These are phyloP conservation scores for Xylaria flabelliformis DNA, from an alignment of 495 filamentous ascomycete species.

Conservation along the genomic window DNA sequence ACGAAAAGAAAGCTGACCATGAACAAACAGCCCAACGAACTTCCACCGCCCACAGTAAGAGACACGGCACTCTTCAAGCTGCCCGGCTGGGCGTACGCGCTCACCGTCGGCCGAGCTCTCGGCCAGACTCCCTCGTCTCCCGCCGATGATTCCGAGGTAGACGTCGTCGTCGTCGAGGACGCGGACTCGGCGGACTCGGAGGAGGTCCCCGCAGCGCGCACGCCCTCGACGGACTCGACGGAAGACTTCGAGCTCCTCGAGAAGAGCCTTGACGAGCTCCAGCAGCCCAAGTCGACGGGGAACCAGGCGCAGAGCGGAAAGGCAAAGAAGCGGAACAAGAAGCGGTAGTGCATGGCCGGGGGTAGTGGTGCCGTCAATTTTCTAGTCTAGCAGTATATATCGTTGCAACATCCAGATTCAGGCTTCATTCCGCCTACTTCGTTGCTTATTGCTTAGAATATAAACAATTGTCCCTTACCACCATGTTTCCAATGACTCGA, in stretches of 20 bases:
- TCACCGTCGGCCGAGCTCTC: slow-evolving; percentile 62
- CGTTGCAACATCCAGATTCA: neutral
- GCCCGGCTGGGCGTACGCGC: slow-evolving; percentile 68
- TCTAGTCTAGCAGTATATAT: neutral
- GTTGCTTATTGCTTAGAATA: neutral
- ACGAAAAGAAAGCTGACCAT: slow-evolving; percentile 11
- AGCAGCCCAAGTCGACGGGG: slow-evolving; percentile 45
- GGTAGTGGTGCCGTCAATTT: neutral
- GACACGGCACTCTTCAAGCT: slow-evolving; percentile 75
- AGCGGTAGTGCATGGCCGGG: slow-evolving; percentile 43
- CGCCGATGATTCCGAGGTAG: slow-evolving; percentile 43
- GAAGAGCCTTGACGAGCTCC: slow-evolving; percentile 54
- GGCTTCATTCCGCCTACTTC: neutral
- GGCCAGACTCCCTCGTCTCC: slow-evolving; percentile 42
- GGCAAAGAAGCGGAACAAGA: slow-evolving; percentile 54
- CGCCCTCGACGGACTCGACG: slow-evolving; percentile 54
- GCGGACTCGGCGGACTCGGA: slow-evolving; percentile 43
- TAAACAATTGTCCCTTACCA: neutral
- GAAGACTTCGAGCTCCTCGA: slow-evolving; percentile 65
- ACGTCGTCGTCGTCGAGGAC: slow-evolving; percentile 37
- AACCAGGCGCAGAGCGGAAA: slow-evolving; percentile 42
- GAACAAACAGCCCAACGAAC: slow-evolving; percentile 61
- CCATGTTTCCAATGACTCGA: neutral
- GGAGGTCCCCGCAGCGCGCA: slow-evolving; percentile 46
- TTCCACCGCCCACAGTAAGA: slow-evolving; percentile 66